Percentiles rank a stretch among this genome's conserved stretches.
Conservation (phyloP, 2,329 filamentous ascomycete genomes). For the Blastomyces silverae region DNA sequence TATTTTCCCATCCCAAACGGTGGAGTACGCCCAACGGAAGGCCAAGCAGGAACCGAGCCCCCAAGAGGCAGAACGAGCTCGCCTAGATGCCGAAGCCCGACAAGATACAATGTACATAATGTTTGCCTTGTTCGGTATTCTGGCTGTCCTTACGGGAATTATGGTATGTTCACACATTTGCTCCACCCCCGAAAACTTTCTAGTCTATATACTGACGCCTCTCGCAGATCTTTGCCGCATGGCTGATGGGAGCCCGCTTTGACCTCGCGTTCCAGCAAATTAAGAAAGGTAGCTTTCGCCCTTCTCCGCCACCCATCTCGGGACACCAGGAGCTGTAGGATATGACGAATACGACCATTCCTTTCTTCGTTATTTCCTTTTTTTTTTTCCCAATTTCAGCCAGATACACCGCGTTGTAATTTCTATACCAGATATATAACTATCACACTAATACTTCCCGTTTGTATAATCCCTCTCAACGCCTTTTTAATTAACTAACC, state of each 20-base stretch:
- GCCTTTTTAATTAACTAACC: slow-evolving; percentile 5
- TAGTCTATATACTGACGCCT: neutral
- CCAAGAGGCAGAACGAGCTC: slow-evolving; percentile 47
- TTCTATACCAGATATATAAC: slow-evolving; percentile 15
- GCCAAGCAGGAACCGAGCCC: slow-evolving; percentile 51
- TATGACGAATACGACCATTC: slow-evolving; percentile 16
- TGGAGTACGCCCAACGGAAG: slow-evolving; percentile 48
- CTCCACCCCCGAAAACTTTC: neutral
- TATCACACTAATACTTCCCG: slow-evolving; percentile 13
- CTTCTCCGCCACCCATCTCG: slow-evolving; percentile 33
- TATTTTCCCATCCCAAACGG: slow-evolving; percentile 78
- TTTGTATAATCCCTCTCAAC: neutral
- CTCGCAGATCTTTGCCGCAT: slow-evolving; percentile 65
- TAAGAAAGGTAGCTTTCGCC: slow-evolving; percentile 43
- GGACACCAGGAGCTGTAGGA: slow-evolving; percentile 40
- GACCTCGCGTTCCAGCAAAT: slow-evolving; percentile 60
- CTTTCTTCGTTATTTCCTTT: neutral
- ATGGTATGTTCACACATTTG: slow-evolving; percentile 62
- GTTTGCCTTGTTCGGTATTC: slow-evolving; percentile 57
- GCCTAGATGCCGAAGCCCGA: slow-evolving; percentile 38
- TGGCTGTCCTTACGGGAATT: slow-evolving; percentile 61
- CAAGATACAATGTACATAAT: slow-evolving; percentile 18
- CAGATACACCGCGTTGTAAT: neutral
- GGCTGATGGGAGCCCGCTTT: slow-evolving; percentile 73
- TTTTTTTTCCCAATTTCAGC: neutral